Evolutionary conservation across 2,329 filamentous ascomycete genomes (phyloP).

Genomic region (Fusarium newnesense): DNA sequence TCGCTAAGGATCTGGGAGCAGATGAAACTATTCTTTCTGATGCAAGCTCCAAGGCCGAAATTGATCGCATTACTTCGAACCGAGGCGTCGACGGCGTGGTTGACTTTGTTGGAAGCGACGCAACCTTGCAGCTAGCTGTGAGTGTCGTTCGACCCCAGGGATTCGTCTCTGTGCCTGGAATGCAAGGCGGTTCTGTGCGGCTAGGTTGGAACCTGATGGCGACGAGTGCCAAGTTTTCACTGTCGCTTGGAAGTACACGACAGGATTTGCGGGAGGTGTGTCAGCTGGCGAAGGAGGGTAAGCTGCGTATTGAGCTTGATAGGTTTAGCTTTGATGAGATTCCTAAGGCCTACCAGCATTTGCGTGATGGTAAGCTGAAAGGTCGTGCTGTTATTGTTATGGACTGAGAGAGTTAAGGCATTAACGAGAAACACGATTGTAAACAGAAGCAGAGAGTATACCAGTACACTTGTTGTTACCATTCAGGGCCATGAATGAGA

Average conservation of each 20-base stretch:
- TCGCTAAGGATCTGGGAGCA: neutral
- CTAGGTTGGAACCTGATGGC: neutral
- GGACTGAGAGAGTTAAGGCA: neutral
- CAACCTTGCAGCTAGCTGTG: neutral
- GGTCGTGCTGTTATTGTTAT: neutral
- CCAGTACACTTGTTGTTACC: neutral
- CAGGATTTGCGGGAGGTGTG: neutral
- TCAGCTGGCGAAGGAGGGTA: neutral
- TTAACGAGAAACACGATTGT: fast-evolving
- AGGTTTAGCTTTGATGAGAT: neutral
- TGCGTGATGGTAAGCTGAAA: neutral
- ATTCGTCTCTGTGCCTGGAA: neutral
- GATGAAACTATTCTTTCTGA: neutral
- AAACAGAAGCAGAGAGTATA: neutral
- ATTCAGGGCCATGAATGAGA: neutral
- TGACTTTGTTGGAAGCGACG: neutral
- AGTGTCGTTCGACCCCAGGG: neutral
- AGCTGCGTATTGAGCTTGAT: neutral
- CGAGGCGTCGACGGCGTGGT: neutral
- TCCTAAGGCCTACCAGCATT: neutral
- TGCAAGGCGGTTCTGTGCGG: neutral
- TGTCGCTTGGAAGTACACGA: neutral
- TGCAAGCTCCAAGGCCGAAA: neutral
- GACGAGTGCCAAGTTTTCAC: neutral
- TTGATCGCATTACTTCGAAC: neutral